Evolutionary conservation across 106 monocot genomes (phyloP).

Genomic region (Dendrobium huoshanense): DNA sequence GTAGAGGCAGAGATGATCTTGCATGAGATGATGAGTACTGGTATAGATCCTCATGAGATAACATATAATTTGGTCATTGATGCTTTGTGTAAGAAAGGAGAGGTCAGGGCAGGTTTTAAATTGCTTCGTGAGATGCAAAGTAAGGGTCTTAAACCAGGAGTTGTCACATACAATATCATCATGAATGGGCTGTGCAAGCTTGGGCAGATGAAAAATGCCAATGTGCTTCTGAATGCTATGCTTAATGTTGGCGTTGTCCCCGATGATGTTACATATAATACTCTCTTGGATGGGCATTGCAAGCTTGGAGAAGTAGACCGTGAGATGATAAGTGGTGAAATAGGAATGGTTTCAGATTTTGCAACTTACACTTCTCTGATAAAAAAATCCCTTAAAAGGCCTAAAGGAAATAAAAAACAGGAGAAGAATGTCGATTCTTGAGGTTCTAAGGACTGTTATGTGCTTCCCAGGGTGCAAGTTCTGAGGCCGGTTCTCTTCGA

Average conservation of each 20-base stretch:
- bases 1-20: constrained; percentile 43
- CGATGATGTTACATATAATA: constrained; percentile 83
- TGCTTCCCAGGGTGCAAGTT: too few species aligned
- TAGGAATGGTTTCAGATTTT: constrained; percentile 78
- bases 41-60: constrained; percentile 41
- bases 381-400: constrained; percentile 32
- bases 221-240: constrained; percentile 77
- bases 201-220: constrained; percentile 86
- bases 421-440: not conserved
- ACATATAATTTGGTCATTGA: constrained; percentile 69
- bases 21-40: constrained; percentile 46
- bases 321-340: constrained; percentile 51
- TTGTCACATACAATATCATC: constrained; percentile 70
- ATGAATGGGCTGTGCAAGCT: constrained; percentile 79
- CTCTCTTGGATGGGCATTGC: constrained; percentile 73
- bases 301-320: constrained; percentile 36
- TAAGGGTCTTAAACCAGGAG: constrained; percentile 43
- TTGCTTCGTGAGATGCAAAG: constrained; percentile 69
- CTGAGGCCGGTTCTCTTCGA: not conserved
- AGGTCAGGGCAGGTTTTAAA: constrained; percentile 47
- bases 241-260: constrained; percentile 71
- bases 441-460: not conserved
- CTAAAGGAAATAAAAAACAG: constrained; percentile 4
- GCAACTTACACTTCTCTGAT: constrained; percentile 56
- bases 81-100: constrained; percentile 64